Percentiles rank a stretch among this genome's conserved stretches.
phyloP scores from a whole-genome alignment of 768 basidiomycete species.

The Boletus rufocinnamomeus region DNA sequence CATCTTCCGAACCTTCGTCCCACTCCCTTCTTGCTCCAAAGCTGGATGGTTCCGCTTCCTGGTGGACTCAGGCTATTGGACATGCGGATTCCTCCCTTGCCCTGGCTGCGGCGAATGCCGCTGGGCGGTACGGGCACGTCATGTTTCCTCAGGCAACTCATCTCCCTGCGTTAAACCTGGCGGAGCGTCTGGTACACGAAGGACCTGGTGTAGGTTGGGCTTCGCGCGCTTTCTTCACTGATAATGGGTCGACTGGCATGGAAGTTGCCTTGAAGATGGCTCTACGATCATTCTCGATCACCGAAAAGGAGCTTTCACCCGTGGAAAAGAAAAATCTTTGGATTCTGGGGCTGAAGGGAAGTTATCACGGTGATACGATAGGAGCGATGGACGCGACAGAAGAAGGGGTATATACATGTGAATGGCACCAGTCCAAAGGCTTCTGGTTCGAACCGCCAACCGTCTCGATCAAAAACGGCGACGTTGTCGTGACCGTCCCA shows the following conservation, averaged over 20 bases:
- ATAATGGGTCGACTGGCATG: conserved; percentile 95
- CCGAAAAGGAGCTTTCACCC: conserved; percentile 37
- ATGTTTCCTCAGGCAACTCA: conserved; percentile 92
- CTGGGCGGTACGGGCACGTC: conserved; percentile 95
- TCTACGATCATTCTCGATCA: conserved; percentile 61
- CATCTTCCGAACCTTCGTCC: conserved; percentile 23
- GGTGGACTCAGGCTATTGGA: conserved; percentile 96
- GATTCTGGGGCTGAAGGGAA: conserved; percentile 84
- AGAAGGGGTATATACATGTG: conserved; percentile 90
- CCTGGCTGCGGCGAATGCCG: conserved; percentile 84
- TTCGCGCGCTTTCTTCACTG: conserved; percentile 85
- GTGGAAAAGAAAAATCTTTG: conserved; percentile 56
- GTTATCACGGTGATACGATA: conserved; percentile 98
- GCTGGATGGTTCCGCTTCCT: conserved; percentile 92
- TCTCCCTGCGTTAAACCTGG: conserved; percentile 79
- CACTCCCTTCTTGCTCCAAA: conserved; percentile 54
- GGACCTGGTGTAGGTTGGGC: conserved; percentile 94
- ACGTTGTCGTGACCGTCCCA: conserved; percentile 55
- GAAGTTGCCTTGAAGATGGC: conserved; percentile 99
- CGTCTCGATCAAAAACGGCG: conserved; percentile 65
- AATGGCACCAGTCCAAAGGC: conserved; percentile 93
- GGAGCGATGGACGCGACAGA: conserved; percentile 96
- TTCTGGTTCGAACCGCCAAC: conserved; percentile 93
- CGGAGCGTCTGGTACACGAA: conserved; percentile 70
- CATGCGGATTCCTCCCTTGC: conserved; percentile 78